Base-by-base conservation (phyloP, 2,329 filamentous ascomycete genomes). In the Venturia effusa region DNA sequence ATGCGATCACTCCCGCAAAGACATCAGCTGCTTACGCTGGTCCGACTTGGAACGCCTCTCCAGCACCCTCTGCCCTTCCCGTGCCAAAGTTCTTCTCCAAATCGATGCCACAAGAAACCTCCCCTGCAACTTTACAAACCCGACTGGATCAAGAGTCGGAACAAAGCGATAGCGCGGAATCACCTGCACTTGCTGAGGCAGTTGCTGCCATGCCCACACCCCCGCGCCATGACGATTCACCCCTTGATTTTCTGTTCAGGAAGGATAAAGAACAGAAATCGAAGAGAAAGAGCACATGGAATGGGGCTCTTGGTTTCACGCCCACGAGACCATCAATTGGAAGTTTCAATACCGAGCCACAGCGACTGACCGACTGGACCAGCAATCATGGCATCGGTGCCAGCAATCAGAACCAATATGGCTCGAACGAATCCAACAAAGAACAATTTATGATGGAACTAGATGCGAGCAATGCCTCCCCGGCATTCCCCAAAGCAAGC, bases 1-100 rank as follows among this genome's bases (percentile, higher is more conserved):
- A 10, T 13, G 27, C 61, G 22, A 59, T 37, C 32, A 66, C 27
- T 66, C 69, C 13, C 66, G 69, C 59, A 54, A 59, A 55, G 67
- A 66, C 57, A 68, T 66, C 65, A 66, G 66, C 39, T 66, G 66
- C 62, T 13, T 99, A 96, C 76, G 94, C 94, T 45, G 94, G 93
- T 17, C 89, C 93, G 40, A 95, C 92, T 5, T 99, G 97, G 74
- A 92, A 97, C 75, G 90, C 92, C 48, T 97, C 94, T 10, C 94
- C 94, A 24, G 93, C 92, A 1, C 89, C 94, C 0, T 95, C 92
- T 10, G 87, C 91, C 30, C 80, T 99, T 39, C 94, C 94, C 0
- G 88, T 97, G 65, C 94, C 94, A 13, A 95, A 88, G 71, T 96
- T 97, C 74, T 84, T 89, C 66, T 88, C 88, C 34, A 92, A 88